A percentile compares a stretch with the other conserved stretches of the same genome.
Evolutionary conservation across 495 filamentous ascomycete species (phyloP).

Genomic region (Aspergillus heteromorphus): DNA sequence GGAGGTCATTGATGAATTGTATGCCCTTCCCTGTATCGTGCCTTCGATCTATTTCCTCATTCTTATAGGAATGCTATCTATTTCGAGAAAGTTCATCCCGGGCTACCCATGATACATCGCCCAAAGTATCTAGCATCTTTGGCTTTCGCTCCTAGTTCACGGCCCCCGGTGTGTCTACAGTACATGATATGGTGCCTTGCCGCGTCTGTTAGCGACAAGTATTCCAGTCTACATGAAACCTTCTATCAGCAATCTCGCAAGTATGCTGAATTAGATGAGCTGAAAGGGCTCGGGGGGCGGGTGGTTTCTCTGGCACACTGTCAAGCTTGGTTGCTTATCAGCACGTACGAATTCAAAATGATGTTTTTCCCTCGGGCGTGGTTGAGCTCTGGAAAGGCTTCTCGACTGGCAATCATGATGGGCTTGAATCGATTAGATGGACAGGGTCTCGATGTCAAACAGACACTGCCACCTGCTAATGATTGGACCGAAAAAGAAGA

Average conservation of each 20-base stretch:
- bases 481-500: constrained; percentile 96
- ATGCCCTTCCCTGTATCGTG: constrained; percentile 23
- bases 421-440: constrained; percentile 88
- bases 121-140: constrained; percentile 78
- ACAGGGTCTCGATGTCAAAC: constrained; percentile 82
- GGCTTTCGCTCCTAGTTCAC: constrained; percentile 75
- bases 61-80: constrained; percentile 64
- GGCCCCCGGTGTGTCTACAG: constrained; percentile 81
- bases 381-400: constrained; percentile 79
- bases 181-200: constrained; percentile 94
- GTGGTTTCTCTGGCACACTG: constrained; percentile 76
- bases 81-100: constrained; percentile 86
- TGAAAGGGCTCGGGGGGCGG: constrained; percentile 87
- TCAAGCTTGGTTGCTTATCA: constrained; percentile 76
- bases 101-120: constrained; percentile 81
- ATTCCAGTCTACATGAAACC: constrained; percentile 64
- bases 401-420: constrained; percentile 82
- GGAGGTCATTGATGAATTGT: constrained; percentile 89
- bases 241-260: constrained; percentile 88
- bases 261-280: constrained; percentile 82
- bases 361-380: constrained; percentile 98
- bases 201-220: constrained; percentile 77
- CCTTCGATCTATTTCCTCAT: constrained; percentile 8
- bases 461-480: constrained; percentile 74
- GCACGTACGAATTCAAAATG: constrained; percentile 88